Evolutionary conservation across 1,284 basidiomycete species (phyloP), one percentile per base, ranked within the genome.

Genomic region (Thecaphora thlaspeos): DNA sequence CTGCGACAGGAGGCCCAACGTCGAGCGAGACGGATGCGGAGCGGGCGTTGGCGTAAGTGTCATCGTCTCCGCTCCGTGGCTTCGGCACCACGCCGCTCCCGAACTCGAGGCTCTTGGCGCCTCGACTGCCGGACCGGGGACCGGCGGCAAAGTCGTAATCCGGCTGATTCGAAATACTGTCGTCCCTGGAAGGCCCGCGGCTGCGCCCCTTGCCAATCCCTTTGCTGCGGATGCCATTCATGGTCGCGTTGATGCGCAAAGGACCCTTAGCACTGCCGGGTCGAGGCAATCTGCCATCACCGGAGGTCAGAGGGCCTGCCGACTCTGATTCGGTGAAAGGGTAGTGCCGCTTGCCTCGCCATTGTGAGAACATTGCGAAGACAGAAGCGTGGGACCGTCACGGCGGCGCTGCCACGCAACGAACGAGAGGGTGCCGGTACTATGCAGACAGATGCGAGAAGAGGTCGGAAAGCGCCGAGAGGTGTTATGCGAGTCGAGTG

Each of bases 61-160:
- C 32, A 34, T 34, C 32, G 11, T 34, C 15, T 14, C 15, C 32
- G 32, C 32, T 17, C 10, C 32, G 15, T 7, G 32, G 32, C 15
- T 60, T 54, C 37, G 61, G 61, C 4, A 64, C 57, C 3, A 64
- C 61, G 26, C 61, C 61, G 38, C 61, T 49, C 4, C 61, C 61
- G 26, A 54, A 60, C 36, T 64, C 61, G 32, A 64, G 43, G 44
- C 41, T 46, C 48, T 48, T 51, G 30, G 24, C 51, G 7, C 53
- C 45, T 41, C 53, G 36, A 41, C 48, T 54, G 24, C 46, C 47
- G 30, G 48, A 50, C n/a, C 61, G 49, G 21, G 61, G 61, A 18
- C 61, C 61, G 21, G 55, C 52, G 5, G 56, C 61, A 22, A 63
- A 63, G 40, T 34, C 32, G 15, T 34, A 34, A 15, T 17, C 15